phyloP scores from a whole-genome alignment of 2,329 filamentous ascomycete species.

The Verticillium nonalfalfae region DNA sequence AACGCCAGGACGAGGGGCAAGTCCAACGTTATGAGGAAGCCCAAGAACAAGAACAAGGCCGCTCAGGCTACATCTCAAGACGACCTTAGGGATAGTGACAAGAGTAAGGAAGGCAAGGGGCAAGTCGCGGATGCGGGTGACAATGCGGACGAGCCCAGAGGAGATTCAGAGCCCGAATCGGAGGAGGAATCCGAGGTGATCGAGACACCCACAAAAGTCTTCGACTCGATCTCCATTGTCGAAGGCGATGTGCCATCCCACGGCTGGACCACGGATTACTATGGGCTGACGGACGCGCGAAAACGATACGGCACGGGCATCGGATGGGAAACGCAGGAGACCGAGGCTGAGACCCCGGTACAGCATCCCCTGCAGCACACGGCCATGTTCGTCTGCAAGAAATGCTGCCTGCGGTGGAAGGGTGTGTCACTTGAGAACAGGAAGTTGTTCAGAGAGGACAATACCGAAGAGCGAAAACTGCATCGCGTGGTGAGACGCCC shows the following conservation, averaged over 20 bases:
- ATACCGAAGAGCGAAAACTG: background rate
- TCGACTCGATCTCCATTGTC: constrained; percentile 4
- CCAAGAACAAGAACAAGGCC: too few species aligned
- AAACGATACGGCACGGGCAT: constrained; percentile 6
- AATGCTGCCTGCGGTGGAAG: constrained; percentile 10
- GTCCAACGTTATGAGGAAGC: too few species aligned
- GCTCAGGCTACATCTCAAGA: too few species aligned
- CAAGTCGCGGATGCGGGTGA: background rate
- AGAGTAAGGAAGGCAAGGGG: background rate
- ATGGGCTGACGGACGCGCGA: constrained; percentile 1
- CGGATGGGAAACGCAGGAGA: constrained; percentile 8
- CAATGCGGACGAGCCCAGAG: background rate
- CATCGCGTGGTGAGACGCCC: background rate
- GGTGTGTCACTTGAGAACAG: background rate
- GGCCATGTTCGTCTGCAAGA: constrained; percentile 5
- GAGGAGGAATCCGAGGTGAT: background rate
- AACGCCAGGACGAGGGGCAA: too few species aligned
- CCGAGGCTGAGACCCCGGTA: constrained; percentile 6
- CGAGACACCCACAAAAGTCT: background rate
- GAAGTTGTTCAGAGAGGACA: background rate
- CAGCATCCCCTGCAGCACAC: constrained; percentile 5
- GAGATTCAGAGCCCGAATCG: background rate
- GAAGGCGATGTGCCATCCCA: constrained; percentile 4
- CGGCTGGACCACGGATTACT: constrained; percentile 10
- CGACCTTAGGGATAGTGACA: background rate